Conservation (phyloP, 805 yeast genomes). For the Torulaspora maleeae region DNA sequence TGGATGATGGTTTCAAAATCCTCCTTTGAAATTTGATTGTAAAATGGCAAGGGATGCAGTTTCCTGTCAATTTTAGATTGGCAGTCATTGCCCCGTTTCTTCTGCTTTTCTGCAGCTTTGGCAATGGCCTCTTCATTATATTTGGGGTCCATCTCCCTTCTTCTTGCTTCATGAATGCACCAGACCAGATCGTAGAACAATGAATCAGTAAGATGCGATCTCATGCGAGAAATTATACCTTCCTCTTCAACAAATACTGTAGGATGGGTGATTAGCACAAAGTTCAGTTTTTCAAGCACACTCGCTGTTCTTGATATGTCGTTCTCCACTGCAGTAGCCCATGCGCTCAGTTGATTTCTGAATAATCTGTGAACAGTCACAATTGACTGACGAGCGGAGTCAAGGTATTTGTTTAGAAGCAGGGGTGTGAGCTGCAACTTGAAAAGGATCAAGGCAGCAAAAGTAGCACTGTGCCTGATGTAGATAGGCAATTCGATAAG, state of each 20-base stretch:
- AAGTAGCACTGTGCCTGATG: constrained; percentile 79
- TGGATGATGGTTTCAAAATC: constrained; percentile 80
- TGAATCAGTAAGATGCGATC: constrained; percentile 89
- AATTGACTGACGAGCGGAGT: constrained; percentile 86
- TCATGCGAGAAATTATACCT: constrained; percentile 80
- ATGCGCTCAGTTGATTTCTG: constrained; percentile 82
- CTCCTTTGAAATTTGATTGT: constrained; percentile 84
- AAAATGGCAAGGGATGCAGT: constrained; percentile 78
- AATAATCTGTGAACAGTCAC: constrained; percentile 87
- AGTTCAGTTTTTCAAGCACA: constrained; percentile 81
- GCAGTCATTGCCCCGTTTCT: constrained; percentile 24
- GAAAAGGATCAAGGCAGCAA: constrained; percentile 73
- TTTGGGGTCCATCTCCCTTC: constrained; percentile 51
- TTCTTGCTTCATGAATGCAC: constrained; percentile 90
- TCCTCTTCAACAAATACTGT: constrained; percentile 67
- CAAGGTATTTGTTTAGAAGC: constrained; percentile 61
- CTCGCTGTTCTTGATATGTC: constrained; percentile 90
- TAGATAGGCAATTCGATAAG: constrained; percentile 82
- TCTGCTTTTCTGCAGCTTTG: constrained; percentile 34
- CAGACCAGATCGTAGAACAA: constrained; percentile 87
- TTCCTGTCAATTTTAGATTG: constrained; percentile 21
- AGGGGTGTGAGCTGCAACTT: constrained; percentile 75
- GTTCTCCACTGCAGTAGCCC: constrained; percentile 79
- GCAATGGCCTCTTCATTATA: constrained; percentile 34
- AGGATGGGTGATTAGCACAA: constrained; percentile 82